phyloP scores from a whole-genome alignment of 495 filamentous ascomycete genomes.

The Glutinoglossum americanum region DNA sequence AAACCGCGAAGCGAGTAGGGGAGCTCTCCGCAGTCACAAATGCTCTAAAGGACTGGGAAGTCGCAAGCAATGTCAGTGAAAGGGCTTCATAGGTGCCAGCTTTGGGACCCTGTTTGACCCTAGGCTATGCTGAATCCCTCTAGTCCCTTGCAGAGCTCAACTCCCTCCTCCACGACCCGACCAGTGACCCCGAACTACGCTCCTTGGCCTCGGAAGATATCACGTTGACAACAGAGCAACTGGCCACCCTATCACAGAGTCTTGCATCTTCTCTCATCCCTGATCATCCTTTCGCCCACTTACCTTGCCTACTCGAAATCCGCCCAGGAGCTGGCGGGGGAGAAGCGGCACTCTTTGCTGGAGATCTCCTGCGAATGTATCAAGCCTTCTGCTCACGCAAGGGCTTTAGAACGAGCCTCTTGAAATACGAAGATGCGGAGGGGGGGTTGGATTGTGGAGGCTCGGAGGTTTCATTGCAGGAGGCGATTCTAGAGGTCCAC shows the following conservation, averaged over 20 bases:
- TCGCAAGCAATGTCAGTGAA: constrained; percentile 24
- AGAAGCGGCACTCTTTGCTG: constrained; percentile 77
- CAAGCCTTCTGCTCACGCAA: constrained; percentile 45
- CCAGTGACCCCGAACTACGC: constrained; percentile 39
- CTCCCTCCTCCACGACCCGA: constrained; percentile 30
- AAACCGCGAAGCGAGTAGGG: constrained; percentile 53
- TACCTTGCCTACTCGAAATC: constrained; percentile 81
- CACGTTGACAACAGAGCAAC: constrained; percentile 31
- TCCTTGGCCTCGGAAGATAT: constrained; percentile 62
- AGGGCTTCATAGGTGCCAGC: neutral
- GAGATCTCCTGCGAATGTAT: constrained; percentile 80
- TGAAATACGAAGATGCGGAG: constrained; percentile 33
- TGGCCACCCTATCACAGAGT: constrained; percentile 35
- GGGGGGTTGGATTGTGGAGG: constrained; percentile 17
- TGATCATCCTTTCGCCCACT: constrained; percentile 75
- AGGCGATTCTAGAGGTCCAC: constrained; percentile 77
- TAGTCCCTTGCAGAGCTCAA: constrained; percentile 27
- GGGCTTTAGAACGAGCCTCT: constrained; percentile 32
- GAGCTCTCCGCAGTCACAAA: constrained; percentile 46
- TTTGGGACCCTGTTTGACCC: neutral
- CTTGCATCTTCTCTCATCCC: constrained; percentile 63
- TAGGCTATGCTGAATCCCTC: neutral
- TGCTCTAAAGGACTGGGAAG: constrained; percentile 49
- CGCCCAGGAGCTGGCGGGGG: constrained; percentile 83
- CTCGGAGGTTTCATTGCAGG: constrained; percentile 41